Evolutionary conservation across 352 stramenopile genomes (phyloP), one percentile per base, ranked within the genome.

Genomic region (Pythium sp.): DNA sequence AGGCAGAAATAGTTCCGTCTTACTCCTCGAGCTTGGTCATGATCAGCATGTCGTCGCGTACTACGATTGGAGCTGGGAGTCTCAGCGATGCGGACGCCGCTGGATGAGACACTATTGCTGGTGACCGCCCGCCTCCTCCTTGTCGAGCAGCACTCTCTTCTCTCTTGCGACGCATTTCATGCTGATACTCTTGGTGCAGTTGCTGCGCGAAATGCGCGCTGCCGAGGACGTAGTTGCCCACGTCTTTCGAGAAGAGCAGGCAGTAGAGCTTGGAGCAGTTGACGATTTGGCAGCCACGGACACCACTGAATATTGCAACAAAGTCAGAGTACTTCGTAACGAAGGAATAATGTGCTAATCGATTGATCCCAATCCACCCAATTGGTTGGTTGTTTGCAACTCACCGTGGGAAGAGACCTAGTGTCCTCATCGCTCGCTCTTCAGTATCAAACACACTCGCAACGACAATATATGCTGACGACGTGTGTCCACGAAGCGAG

Each of bases 261-360:
- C 79, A 86, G 43, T 88, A 81, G 1, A 90, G 70, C 6, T 65
- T 70, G 41, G 81, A 86, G 58, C 79, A 87, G 38, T 70, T 81
- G n/a, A 72, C 65, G 12, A 80, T 64, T 12, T 73, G 64, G 46
- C 64, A 73, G 28, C 51, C 54, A 30, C 70, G 71, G 5, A 76
- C 49, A 5, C 65, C 74, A 38, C 22, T 43, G 12, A 56, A 11
- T 2, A 41, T 24, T 14, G 36, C 1, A 46, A 65, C 58, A 41
- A 43, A 26, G 5, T 41, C 5, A 66, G 49, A 56, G 8, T 55
- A 38, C 12, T 46, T 46, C 18, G 36, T 43, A 4, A 41, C 12
- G 9, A 43, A 15, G 11, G 14, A 46, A 18, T 14, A 46, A 46
- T 12, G 12, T 46, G 12, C 38, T 46, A 15, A 12, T 12, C 18